A percentile compares a stretch with the other conserved stretches of the same genome.
Conservation (phyloP, 176 grass and related monocot genomes). For the Otatea glauca region DNA sequence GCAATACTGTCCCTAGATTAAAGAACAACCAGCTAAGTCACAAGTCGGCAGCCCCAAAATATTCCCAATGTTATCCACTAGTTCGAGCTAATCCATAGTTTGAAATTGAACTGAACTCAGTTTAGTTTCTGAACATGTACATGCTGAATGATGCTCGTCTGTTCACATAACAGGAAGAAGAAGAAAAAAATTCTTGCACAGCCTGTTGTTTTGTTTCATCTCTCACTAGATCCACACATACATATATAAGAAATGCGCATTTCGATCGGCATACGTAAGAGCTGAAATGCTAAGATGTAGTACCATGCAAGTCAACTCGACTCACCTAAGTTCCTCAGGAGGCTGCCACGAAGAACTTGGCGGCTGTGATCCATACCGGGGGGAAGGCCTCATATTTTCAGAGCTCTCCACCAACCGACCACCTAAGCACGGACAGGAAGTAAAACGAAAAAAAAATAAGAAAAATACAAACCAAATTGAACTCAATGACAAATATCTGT, state of each 20-base stretch:
- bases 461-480: constrained; percentile 1
- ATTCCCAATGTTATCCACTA: constrained; percentile 27
- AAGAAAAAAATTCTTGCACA: too few species aligned
- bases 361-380: constrained; percentile 26
- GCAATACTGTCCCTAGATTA: constrained; percentile 31
- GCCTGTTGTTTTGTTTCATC: too few species aligned
- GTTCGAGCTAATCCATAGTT: background rate
- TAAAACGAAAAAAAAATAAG: background rate
- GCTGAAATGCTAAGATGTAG: too few species aligned
- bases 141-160: too few species aligned
- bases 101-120: too few species aligned
- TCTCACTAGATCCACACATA: too few species aligned
- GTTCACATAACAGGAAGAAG: too few species aligned
- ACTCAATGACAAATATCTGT: background rate
- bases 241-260: too few species aligned
- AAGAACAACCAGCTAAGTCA: background rate
- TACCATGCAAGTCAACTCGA: background rate
- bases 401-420: constrained; percentile 72
- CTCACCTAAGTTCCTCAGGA: constrained; percentile 69
- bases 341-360: constrained; percentile 44
- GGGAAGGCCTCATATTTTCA: constrained; percentile 51
- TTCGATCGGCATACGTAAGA: too few species aligned
- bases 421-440: constrained; percentile 29
- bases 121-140: too few species aligned
- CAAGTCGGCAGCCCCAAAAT: constrained; percentile 26